These are phyloP conservation scores for Ceratocystis destructans DNA, from an alignment of 2,329 filamentous ascomycete species.

Conservation along the genomic window DNA sequence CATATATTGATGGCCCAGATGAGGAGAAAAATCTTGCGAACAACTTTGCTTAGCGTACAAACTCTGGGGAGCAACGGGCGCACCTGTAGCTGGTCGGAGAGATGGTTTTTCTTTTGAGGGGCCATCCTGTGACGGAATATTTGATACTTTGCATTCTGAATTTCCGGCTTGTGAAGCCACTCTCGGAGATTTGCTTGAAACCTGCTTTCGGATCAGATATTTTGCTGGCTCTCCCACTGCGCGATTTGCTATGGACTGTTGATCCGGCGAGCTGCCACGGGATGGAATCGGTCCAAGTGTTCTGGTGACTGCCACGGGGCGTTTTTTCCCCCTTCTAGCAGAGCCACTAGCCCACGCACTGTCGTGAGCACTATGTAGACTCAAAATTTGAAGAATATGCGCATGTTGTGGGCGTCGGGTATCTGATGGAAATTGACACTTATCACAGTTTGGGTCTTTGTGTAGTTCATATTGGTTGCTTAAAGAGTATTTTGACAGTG, in stretches of 20 bases:
- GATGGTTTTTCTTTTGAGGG: no score
- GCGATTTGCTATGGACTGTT: not conserved
- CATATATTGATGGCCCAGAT: not conserved
- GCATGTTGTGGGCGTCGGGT: not conserved
- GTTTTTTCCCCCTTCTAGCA: not conserved
- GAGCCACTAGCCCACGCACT: not conserved
- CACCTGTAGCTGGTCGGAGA: no score
- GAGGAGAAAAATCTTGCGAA: not conserved
- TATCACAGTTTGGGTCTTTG: constrained; percentile 21
- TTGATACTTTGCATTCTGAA: no score
- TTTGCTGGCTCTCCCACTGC: not conserved
- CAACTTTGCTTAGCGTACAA: no score
- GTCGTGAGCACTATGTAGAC: not conserved
- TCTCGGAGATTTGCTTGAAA: not conserved
- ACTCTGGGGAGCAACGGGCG: no score
- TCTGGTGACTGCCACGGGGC: not conserved
- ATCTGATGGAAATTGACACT: not conserved
- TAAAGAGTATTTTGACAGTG: constrained; percentile 48
- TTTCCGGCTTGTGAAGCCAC: no score
- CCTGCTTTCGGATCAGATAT: not conserved
- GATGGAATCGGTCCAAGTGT: not conserved
- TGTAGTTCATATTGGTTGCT: constrained; percentile 56
- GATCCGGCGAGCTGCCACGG: not conserved
- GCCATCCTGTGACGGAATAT: no score
- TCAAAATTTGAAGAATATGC: not conserved